Base-by-base conservation (phyloP, 1,139 yeast genomes). In the Pichia terricola region DNA sequence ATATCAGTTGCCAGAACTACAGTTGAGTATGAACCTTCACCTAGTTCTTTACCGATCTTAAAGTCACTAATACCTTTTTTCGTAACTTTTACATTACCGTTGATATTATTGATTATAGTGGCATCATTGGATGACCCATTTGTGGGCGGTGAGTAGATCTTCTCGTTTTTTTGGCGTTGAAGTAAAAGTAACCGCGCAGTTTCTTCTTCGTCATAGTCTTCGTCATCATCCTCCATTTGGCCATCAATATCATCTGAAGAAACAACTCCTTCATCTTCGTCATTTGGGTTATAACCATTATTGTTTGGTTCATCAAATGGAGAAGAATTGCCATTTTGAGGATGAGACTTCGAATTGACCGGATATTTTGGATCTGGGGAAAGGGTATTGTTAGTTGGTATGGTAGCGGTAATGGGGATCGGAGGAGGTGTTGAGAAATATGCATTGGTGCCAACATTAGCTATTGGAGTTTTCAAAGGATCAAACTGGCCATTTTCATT, bases 21-120 rank as follows among this genome's bases (percentile, higher is more conserved):
- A 0, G 87, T 82, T 4, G 89, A 81, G 58, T 83, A 84, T 0
- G 91, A 82, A 2, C 94, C 94, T 60, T 81, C 89, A 16, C 94
- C 94, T 34, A 84, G 67, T 33, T 75, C 75, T 40, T 79, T 75
- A 3, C 89, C 89, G 50, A 83, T 73, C 53, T 75, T 79, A 58
- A 82, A 84, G 60, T 84, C 91, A 45, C 73, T 72, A 22, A 81
- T 83, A 11, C 84, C 68, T 51, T 70, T 69, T 42, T 66, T 65
- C 3, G 78, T 68, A 5, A 77, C 61, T 43, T 45, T 64, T 4
- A 73, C 72, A 3, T 35, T 8, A 27, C 34, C 11, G 3, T 35
- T 45, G 36, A 34, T 28, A 9, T 9, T 38, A n/a, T 40, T 40
- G 2, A 47, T 42, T 9, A 46, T 36, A 3, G 41, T 41, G 1